phyloP scores from a whole-genome alignment of 2,329 filamentous ascomycete species.

The Calonectria pseudoreteaudii region DNA sequence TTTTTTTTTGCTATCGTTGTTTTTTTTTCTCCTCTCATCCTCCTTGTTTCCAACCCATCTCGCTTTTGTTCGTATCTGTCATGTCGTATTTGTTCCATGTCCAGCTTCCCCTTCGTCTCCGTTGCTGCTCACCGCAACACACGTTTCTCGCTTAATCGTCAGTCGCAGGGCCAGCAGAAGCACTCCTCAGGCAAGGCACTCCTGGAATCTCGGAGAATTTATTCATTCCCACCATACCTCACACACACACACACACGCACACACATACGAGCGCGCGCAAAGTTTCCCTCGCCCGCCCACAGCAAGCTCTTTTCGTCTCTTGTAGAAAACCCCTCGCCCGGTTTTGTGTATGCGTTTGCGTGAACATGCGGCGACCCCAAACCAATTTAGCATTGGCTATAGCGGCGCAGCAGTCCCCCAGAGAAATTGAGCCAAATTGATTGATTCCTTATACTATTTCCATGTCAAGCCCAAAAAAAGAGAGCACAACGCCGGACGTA shows the following conservation, averaged over 20 bases:
- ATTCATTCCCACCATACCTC: not conserved
- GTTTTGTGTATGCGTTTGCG: not conserved
- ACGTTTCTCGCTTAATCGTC: conserved; percentile 21
- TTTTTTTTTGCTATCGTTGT: not conserved
- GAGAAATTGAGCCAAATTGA: conserved; percentile 6
- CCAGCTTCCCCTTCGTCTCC: conserved; percentile 17
- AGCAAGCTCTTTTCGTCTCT: not conserved
- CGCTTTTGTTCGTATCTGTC: not conserved
- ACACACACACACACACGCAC: not conserved
- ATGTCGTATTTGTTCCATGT: conserved; percentile 15
- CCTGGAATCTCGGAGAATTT: conserved; percentile 23
- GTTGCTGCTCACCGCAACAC: conserved; percentile 19
- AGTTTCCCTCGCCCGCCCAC: not conserved
- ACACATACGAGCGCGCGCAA: not conserved
- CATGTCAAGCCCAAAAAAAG: not conserved
- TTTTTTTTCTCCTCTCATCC: not conserved
- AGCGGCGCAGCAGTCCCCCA: not conserved
- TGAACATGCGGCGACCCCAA: conserved; percentile 18
- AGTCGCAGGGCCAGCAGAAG: conserved; percentile 13
- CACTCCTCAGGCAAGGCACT: conserved; percentile 21
- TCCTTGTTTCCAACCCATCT: not conserved
- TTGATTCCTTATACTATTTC: not conserved
- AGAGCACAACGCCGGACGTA: not conserved
- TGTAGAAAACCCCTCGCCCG: not conserved
- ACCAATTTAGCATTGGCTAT: not conserved